Evolutionary conservation across 1,284 basidiomycete genomes (phyloP).

Genomic region (Trametes sp.): DNA sequence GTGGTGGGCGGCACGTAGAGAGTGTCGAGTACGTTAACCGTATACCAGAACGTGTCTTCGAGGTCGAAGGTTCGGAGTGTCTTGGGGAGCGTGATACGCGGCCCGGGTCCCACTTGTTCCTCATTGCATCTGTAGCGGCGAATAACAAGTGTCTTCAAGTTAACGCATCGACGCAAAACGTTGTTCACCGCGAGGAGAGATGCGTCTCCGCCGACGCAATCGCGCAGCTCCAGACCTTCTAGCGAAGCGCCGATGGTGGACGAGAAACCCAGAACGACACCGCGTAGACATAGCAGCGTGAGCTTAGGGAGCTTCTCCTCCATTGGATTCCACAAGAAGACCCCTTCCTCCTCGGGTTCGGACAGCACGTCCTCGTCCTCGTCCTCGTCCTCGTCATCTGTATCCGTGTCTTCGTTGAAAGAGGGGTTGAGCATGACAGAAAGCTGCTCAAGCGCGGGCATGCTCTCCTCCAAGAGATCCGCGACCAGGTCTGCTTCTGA

Average conservation of each 20-base stretch:
- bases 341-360: neutral
- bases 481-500: neutral
- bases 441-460: conserved; percentile 2
- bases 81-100: neutral
- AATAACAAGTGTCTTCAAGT: neutral
- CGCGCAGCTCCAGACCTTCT: neutral
- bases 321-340: neutral
- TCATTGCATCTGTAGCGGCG: neutral
- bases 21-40: neutral
- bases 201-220: neutral
- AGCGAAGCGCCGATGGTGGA: neutral
- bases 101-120: neutral
- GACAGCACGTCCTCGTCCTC: too few relatives aligned
- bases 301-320: neutral
- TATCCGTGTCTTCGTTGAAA: neutral
- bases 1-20: neutral
- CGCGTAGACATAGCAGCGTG: neutral
- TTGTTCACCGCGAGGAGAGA: neutral
- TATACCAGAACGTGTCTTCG: neutral
- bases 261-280: neutral
- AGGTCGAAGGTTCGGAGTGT: neutral
- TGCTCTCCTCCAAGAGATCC: neutral
- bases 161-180: neutral
- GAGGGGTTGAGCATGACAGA: neutral
- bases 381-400: too few relatives aligned